Percentiles rank a stretch among this genome's conserved stretches.
These are phyloP conservation scores for Obba rivulosa DNA, from an alignment of 768 basidiomycete genomes.

Conservation along the genomic window DNA sequence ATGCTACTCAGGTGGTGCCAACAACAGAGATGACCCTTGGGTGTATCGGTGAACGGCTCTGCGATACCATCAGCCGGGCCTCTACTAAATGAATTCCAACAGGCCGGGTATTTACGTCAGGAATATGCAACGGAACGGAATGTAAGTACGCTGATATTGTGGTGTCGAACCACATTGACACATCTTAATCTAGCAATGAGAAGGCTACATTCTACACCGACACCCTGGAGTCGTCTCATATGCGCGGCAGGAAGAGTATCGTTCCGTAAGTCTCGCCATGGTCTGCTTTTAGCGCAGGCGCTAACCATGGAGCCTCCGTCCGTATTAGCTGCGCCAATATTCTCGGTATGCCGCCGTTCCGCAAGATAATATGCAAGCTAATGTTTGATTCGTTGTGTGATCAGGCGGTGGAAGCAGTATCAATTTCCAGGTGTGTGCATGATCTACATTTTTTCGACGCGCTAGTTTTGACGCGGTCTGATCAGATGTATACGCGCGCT, in stretches of 20 bases:
- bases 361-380: not conserved
- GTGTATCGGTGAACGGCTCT: slow-evolving; percentile 48
- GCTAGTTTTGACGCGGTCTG: not conserved
- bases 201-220: slow-evolving; percentile 72
- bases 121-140: slow-evolving; percentile 67
- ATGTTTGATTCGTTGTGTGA: not conserved
- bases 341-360: slow-evolving; percentile 14
- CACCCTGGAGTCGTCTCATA: slow-evolving; percentile 47
- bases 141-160: slow-evolving; percentile 33
- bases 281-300: not conserved
- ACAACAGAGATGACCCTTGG: slow-evolving; percentile 72
- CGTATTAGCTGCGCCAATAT: slow-evolving; percentile 51
- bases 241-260: slow-evolving; percentile 61
- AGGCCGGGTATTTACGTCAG: slow-evolving; percentile 64
- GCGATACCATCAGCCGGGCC: not conserved
- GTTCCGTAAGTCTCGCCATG: slow-evolving; percentile 48
- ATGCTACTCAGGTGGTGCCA: slow-evolving; percentile 45
- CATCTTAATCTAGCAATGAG: slow-evolving; percentile 44
- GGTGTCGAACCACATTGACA: not conserved
- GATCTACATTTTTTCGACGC: not conserved
- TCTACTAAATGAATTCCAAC: not conserved
- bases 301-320: not conserved
- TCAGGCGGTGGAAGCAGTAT: slow-evolving; percentile 40
- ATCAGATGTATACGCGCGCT: slow-evolving; percentile 64
- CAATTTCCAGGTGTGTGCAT: slow-evolving; percentile 56